Evolutionary conservation across 192 early-diverging fungal species (phyloP), one percentile per base, ranked within the genome.

Genomic region (Linnemannia zychae): DNA sequence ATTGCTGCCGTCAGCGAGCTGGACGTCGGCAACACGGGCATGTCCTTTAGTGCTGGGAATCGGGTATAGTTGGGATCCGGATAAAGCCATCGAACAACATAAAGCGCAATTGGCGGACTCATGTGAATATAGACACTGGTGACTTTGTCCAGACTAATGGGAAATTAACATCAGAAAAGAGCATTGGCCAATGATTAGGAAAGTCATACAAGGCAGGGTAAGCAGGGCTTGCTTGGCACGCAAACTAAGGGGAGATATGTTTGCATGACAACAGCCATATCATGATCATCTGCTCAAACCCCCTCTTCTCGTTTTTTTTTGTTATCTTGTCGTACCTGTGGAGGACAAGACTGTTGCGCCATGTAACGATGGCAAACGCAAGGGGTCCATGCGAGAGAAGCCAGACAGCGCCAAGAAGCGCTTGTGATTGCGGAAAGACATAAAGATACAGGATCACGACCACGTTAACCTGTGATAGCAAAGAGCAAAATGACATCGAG

Each of bases 101-200:
- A 94, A 0, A 89, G 80, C 11, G 91, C 82, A 38, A 94, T 85
- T 7, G 92, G 88, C 2, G 93, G 93, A 52, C 88, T 88, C 72
- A 94, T 92, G 76, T 94, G 93, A 63, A 94, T 92, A 57, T 88
- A 88, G 15, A 94, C 88, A 3, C 91, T 92, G 13, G 91, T 92
- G n/a, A 92, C 89, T 81, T 94, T 94, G 84, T 94, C 94, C 46
- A 94, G 50, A 6, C 91, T 92, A 81, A 90, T 50, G 20, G 46
- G 34, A 87, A 84, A 22, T 87, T 84, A 5, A 92, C 89, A 44
- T 9, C 40, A 36, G 40, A 47, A 22, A 22, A 63, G 57, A 63
- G 57, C 57, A 63, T 63, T 63, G 57, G 57, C 57, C 57, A 63
- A 16, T 63, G 53, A 28, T 33, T 63, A 63, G 57, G 57, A 31